Conservation (phyloP, 1,139 yeast genomes). For the Eremothecium gossypii region DNA sequence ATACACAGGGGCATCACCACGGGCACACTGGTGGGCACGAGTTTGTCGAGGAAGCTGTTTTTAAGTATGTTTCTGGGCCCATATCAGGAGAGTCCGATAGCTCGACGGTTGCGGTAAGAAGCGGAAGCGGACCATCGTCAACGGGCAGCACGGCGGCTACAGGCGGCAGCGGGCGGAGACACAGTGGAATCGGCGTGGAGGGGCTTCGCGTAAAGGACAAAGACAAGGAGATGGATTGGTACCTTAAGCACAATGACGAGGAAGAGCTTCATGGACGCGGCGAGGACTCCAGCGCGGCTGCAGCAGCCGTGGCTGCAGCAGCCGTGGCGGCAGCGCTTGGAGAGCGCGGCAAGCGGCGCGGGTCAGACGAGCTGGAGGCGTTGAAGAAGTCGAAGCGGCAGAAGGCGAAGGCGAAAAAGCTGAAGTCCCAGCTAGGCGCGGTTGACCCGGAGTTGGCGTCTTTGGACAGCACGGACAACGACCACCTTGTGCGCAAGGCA, state of each 20-base stretch:
- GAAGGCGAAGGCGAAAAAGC: slow-evolving; percentile 15
- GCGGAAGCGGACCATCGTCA: not conserved
- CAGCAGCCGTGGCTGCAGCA: slow-evolving; percentile 27
- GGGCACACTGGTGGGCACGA: slow-evolving; percentile 12
- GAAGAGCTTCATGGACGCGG: slow-evolving; percentile 14
- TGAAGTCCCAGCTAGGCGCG: slow-evolving; percentile 19
- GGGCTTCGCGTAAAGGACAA: slow-evolving; percentile 2
- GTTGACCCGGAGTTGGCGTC: slow-evolving; percentile 59
- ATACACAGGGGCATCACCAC: slow-evolving; percentile 4
- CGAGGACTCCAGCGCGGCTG: slow-evolving; percentile 27
- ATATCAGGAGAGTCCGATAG: slow-evolving; percentile 2
- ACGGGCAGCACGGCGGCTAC: slow-evolving; percentile 12
- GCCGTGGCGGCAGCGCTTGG: slow-evolving; percentile 28
- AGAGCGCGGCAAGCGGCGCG: slow-evolving; percentile 10
- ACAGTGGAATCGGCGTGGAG: slow-evolving; percentile 5
- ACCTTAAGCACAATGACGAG: slow-evolving; percentile 23
- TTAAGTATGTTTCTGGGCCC: slow-evolving; percentile 48
- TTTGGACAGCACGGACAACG: slow-evolving; percentile 32
- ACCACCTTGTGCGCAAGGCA: slow-evolving; percentile 57
- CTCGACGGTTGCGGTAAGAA: slow-evolving; percentile 3
- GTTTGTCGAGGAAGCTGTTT: slow-evolving; percentile 50
- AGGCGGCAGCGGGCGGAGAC: slow-evolving; percentile 1
- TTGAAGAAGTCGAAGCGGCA: slow-evolving; percentile 10
- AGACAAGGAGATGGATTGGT: slow-evolving; percentile 28
- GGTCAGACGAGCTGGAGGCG: slow-evolving; percentile 6